phyloP scores from a whole-genome alignment of 805 yeast genomes.

The Yamadazyma scolyti region DNA sequence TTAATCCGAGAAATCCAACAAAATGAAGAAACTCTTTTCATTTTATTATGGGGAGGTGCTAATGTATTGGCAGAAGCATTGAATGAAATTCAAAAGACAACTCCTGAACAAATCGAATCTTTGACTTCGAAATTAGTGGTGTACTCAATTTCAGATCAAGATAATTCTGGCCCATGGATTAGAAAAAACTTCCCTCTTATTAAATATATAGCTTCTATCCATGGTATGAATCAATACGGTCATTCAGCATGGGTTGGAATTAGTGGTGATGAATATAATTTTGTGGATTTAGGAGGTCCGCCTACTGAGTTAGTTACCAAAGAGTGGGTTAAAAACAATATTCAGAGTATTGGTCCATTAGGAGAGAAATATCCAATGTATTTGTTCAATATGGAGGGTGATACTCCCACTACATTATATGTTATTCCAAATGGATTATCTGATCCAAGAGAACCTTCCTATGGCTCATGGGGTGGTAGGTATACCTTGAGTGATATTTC shows the following conservation, averaged over 20 bases:
- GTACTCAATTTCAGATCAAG: constrained; percentile 30
- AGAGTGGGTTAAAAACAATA: constrained; percentile 19
- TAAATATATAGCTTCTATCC: constrained; percentile 20
- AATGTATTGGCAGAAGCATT: constrained; percentile 26
- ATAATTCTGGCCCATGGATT: constrained; percentile 28
- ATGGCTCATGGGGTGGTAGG: constrained; percentile 35
- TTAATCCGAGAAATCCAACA: constrained; percentile 19
- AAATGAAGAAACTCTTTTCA: constrained; percentile 14
- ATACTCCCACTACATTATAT: constrained; percentile 22
- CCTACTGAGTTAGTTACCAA: constrained; percentile 16
- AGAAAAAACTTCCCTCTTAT: constrained; percentile 20
- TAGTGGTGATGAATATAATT: constrained; percentile 19
- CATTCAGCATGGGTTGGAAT: constrained; percentile 26
- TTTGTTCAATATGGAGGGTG: constrained; percentile 26
- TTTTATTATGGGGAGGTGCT: constrained; percentile 29
- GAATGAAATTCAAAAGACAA: constrained; percentile 14
- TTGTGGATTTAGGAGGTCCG: constrained; percentile 23
- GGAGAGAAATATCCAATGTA: constrained; percentile 20
- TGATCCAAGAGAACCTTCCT: constrained; percentile 22
- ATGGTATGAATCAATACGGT: constrained; percentile 24
- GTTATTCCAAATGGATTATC: constrained; percentile 26
- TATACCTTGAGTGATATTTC: constrained; percentile 17
- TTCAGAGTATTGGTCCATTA: constrained; percentile 19
- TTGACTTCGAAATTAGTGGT: constrained; percentile 16
- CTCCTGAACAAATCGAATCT: constrained; percentile 10